phyloP scores from a whole-genome alignment of 352 stramenopile genomes.

The Phytopythium montanum region DNA sequence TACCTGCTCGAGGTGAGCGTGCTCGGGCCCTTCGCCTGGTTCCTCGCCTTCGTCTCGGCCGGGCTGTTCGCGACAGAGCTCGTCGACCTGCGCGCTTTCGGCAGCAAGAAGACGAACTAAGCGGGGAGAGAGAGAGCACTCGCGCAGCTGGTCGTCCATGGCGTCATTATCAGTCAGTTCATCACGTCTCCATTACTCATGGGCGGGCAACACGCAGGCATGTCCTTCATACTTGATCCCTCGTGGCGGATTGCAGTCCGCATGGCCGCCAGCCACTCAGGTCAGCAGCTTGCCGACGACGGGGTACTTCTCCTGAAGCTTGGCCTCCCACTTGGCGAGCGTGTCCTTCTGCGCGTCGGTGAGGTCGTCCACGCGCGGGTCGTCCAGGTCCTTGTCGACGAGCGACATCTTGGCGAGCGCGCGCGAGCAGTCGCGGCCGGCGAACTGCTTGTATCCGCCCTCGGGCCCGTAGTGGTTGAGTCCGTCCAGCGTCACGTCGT shows the following conservation, averaged over 20 bases:
- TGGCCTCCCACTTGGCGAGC: constrained; percentile 92
- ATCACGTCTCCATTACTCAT: not conserved
- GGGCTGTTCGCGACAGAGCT: constrained; percentile 61
- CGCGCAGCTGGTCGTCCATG: not conserved
- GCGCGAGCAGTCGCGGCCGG: constrained; percentile 90
- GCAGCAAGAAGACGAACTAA: constrained; percentile 10
- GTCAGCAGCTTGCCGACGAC: constrained; percentile 63
- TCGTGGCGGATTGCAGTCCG: no score
- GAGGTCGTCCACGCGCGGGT: constrained; percentile 77
- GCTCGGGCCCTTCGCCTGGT: constrained; percentile 66
- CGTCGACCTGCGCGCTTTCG: constrained; percentile 84
- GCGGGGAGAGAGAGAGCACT: not conserved
- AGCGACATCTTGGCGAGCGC: constrained; percentile 96
- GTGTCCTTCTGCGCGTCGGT: constrained; percentile 82
- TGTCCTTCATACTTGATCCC: no score
- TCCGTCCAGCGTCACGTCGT: constrained; percentile 91
- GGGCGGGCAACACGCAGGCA: no score
- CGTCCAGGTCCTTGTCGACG: constrained; percentile 84
- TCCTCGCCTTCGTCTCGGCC: constrained; percentile 58
- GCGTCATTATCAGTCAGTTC: not conserved
- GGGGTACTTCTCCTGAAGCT: constrained; percentile 92
- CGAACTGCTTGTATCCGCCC: constrained; percentile 92
- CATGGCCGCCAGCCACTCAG: no score
- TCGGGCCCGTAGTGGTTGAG: constrained; percentile 89
- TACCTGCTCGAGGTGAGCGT: constrained; percentile 57